phyloP scores from a whole-genome alignment of 768 basidiomycete species.

The Hysterangium stoloniferum region DNA sequence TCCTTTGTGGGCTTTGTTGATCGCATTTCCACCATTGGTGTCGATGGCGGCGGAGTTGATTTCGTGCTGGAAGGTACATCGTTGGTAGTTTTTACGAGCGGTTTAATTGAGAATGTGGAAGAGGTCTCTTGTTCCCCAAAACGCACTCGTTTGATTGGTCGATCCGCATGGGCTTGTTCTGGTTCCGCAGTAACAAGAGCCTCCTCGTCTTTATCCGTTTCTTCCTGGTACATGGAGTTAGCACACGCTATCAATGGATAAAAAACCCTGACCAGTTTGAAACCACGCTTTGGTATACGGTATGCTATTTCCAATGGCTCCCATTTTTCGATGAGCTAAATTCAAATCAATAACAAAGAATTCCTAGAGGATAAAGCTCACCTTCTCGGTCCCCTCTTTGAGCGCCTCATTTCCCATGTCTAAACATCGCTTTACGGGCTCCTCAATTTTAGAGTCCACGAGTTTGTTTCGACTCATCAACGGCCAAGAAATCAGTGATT shows the following conservation, averaged over 20 bases:
- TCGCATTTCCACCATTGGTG: slow-evolving; percentile 8
- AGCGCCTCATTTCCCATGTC: slow-evolving; percentile 50
- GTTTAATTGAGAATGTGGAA: slow-evolving; percentile 18
- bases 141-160: slow-evolving; percentile 13
- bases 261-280: slow-evolving; percentile 31
- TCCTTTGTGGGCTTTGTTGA: slow-evolving; percentile 21
- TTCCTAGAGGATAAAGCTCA: slow-evolving; percentile 21
- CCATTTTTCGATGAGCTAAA: slow-evolving; percentile 77
- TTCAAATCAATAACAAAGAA: neutral
- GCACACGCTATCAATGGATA: too few species aligned
- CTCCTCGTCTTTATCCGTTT: slow-evolving; percentile 17
- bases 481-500: slow-evolving; percentile 72
- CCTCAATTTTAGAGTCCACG: slow-evolving; percentile 69
- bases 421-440: slow-evolving; percentile 49
- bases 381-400: slow-evolving; percentile 54
- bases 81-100: too few species aligned
- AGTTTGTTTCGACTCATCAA: slow-evolving; percentile 85
- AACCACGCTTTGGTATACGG: slow-evolving; percentile 74
- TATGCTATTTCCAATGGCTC: slow-evolving; percentile 65
- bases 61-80: too few species aligned
- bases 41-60: neutral
- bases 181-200: neutral
- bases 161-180: slow-evolving; percentile 5
- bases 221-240: slow-evolving; percentile 19
- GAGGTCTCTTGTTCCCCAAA: slow-evolving; percentile 13